phyloP scores from a whole-genome alignment of 2,329 filamentous ascomycete species.

The Clonostachys byssicola region DNA sequence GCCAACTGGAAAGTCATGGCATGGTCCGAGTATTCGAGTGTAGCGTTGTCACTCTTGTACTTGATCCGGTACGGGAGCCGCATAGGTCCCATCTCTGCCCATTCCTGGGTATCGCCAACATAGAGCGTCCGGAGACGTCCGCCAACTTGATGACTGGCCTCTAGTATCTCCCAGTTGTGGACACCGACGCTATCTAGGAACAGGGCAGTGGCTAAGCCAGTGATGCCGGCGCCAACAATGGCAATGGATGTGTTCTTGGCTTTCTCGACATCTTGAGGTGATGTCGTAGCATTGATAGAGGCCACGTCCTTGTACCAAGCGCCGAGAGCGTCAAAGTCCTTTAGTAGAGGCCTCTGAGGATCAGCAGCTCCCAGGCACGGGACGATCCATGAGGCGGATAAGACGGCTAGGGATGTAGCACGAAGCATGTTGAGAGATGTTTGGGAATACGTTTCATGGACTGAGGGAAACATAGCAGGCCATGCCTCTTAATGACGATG shows the following conservation, averaged over 20 bases:
- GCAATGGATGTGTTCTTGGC: constrained; percentile 5
- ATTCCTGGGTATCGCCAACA: constrained; percentile 24
- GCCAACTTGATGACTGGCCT: constrained; percentile 28
- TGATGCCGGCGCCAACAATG: constrained; percentile 28
- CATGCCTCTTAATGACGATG: no score
- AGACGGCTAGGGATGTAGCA: neutral
- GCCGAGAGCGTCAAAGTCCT: constrained; percentile 21
- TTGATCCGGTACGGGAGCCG: constrained; percentile 32
- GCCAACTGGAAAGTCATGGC: constrained; percentile 34
- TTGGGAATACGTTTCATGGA: no score
- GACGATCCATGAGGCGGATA: neutral
- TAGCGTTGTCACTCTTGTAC: constrained; percentile 31
- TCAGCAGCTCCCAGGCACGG: neutral
- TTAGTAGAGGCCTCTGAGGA: constrained; percentile 1
- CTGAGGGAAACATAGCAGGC: no score
- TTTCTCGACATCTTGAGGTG: constrained; percentile 8
- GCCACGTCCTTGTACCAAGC: constrained; percentile 32
- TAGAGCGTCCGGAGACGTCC: constrained; percentile 36
- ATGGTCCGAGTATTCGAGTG: constrained; percentile 32
- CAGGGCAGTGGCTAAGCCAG: constrained; percentile 9
- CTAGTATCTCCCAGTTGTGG: constrained; percentile 32
- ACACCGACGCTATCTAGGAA: constrained; percentile 32
- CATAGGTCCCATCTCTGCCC: constrained; percentile 35
- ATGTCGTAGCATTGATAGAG: constrained; percentile 18
- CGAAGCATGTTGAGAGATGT: neutral